Conservation (phyloP, 768 basidiomycete genomes). For the Sarcomyxa edulis region DNA sequence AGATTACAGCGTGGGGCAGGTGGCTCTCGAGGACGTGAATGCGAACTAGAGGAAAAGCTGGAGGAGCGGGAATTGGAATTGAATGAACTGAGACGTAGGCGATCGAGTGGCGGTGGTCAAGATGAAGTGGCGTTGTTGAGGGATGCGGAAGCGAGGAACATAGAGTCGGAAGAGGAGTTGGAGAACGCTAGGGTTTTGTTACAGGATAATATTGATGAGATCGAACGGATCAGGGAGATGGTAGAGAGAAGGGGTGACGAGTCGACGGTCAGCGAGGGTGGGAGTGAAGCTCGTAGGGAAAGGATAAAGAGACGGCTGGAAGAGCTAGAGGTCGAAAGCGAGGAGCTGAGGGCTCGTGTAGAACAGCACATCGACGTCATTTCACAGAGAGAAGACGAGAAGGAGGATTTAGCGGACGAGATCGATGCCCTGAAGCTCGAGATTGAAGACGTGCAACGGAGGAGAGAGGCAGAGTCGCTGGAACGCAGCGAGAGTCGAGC, state of each 20-base stretch:
- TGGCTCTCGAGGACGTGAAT: slow-evolving; percentile 46
- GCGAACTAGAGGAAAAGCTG: slow-evolving; percentile 72
- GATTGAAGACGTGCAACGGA: slow-evolving; percentile 60
- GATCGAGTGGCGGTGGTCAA: slow-evolving; percentile 30
- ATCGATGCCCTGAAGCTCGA: slow-evolving; percentile 58
- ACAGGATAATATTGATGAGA: slow-evolving; percentile 82
- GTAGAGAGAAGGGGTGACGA: slow-evolving; percentile 51
- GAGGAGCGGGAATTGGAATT: slow-evolving; percentile 71
- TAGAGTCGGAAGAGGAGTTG: slow-evolving; percentile 68
- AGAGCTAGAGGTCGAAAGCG: slow-evolving; percentile 58
- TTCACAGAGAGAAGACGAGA: slow-evolving; percentile 60
- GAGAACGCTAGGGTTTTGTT: slow-evolving; percentile 64
- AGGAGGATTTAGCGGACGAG: slow-evolving; percentile 64
- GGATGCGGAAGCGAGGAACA: slow-evolving; percentile 56
- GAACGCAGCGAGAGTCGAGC: slow-evolving; percentile 75
- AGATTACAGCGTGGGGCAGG: slow-evolving; percentile 50
- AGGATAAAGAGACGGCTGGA: slow-evolving; percentile 46
- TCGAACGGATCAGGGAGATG: slow-evolving; percentile 67
- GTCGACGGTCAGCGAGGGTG: slow-evolving; percentile 31
- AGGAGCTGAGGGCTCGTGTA: slow-evolving; percentile 50
- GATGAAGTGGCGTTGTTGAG: slow-evolving; percentile 50
- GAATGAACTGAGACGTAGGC: slow-evolving; percentile 56
- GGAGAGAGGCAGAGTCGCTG: slow-evolving; percentile 54
- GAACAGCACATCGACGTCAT: slow-evolving; percentile 58
- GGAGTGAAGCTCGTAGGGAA: slow-evolving; percentile 29